Conservation (phyloP, 208 protist species). For the Crithidia acanthocephali region DNA sequence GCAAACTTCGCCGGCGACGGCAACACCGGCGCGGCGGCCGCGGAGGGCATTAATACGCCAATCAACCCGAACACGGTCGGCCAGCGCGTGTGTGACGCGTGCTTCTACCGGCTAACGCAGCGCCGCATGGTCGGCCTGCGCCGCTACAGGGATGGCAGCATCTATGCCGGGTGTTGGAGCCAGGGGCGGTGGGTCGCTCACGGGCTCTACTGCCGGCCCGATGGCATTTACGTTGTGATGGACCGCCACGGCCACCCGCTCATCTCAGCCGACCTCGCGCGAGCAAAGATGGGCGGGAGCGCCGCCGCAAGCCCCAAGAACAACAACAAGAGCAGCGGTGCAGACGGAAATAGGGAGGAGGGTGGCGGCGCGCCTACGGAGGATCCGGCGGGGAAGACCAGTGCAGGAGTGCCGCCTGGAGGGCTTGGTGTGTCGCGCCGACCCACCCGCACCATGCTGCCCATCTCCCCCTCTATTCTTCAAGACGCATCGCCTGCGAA, state of each 20-base stretch:
- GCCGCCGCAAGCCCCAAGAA: neutral
- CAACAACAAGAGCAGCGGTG: neutral
- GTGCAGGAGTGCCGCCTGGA: neutral
- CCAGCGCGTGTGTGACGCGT: conserved; percentile 80
- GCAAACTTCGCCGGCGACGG: conserved; percentile 52
- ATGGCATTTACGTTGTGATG: conserved; percentile 80
- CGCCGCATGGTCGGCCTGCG: conserved; percentile 69
- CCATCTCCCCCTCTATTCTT: conserved; percentile 34
- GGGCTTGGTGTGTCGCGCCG: conserved; percentile 19
- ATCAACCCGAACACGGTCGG: conserved; percentile 5
- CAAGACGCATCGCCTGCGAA: conserved; percentile 53
- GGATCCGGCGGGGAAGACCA: conserved; percentile 2
- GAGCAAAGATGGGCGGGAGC: conserved; percentile 7
- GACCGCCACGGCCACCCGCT: conserved; percentile 56
- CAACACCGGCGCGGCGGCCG: conserved; percentile 16
- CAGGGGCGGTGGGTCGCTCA: conserved; percentile 71
- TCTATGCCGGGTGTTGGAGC: conserved; percentile 87
- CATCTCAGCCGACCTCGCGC: conserved; percentile 10
- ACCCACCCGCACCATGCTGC: conserved; percentile 15
- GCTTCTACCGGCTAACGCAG: conserved; percentile 70
- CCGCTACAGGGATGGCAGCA: conserved; percentile 61
- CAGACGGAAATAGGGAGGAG: neutral
- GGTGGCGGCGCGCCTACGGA: neutral
- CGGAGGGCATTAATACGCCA: conserved; percentile 16
- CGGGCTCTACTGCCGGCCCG: conserved; percentile 74